A percentile compares a stretch with the other conserved stretches of the same genome.
Evolutionary conservation across 2,329 filamentous ascomycete genomes (phyloP).

Genomic region (Pseudogymnoascus pannorum): DNA sequence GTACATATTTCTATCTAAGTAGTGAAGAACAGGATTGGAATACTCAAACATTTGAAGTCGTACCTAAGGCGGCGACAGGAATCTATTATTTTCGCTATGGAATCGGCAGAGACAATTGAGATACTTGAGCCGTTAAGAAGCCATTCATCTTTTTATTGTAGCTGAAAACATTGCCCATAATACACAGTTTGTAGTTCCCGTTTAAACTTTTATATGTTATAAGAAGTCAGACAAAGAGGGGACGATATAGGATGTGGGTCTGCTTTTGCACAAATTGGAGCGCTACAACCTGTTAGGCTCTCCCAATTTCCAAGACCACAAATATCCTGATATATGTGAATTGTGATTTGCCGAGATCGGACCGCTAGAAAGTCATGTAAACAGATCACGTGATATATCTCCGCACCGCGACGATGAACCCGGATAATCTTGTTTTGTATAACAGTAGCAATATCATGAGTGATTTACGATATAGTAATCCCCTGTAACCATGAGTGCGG

Average conservation of each 20-base stretch:
- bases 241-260: background rate
- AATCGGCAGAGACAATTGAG: too few species aligned
- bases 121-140: too few species aligned
- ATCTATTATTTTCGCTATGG: background rate
- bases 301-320: background rate
- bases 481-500: constrained; percentile 1
- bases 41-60: too few species aligned
- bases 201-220: background rate
- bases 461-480: background rate
- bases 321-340: background rate
- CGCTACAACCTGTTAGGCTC: background rate
- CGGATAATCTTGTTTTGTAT: constrained; percentile 1
- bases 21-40: background rate
- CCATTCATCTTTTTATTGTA: too few species aligned
- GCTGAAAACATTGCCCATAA: too few species aligned
- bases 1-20: background rate
- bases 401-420: background rate
- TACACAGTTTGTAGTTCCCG: background rate
- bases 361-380: background rate
- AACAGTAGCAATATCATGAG: background rate
- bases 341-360: constrained; percentile 1
- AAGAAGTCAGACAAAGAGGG: background rate
- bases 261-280: background rate
- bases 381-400: background rate
- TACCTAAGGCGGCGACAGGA: too few species aligned